phyloP scores from a whole-genome alignment of 1,139 yeast species.

The Pichia sp. region DNA sequence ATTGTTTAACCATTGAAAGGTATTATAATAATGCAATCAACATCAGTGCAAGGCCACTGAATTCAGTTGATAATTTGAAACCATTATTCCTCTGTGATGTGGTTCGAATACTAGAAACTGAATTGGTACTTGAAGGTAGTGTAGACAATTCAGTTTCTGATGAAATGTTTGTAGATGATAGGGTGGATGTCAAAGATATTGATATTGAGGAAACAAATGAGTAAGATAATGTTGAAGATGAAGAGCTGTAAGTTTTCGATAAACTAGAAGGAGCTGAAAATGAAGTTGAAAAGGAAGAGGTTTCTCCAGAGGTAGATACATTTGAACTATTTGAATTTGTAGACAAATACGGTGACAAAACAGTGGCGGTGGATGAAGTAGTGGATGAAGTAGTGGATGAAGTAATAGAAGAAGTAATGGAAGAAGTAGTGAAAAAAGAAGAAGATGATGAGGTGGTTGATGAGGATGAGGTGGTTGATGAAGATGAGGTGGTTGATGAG shows the following conservation, averaged over 20 bases:
- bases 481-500: neutral
- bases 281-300: neutral
- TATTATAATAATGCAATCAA: conserved; percentile 11
- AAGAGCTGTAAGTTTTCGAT: too few species aligned
- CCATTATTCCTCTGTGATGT: conserved; percentile 10
- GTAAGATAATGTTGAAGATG: neutral
- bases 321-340: too few species aligned
- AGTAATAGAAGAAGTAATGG: too few species aligned
- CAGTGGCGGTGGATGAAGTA: neutral
- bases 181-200: neutral
- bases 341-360: neutral
- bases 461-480: neutral
- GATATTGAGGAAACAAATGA: neutral
- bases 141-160: neutral
- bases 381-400: neutral
- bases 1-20: neutral
- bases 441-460: neutral
- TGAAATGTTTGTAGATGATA: neutral
- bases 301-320: neutral
- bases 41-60: neutral
- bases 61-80: neutral
- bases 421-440: neutral
- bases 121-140: neutral
- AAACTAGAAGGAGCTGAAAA: neutral
- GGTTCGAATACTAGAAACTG: neutral